Percentiles rank a stretch among this genome's conserved stretches.
Conservation (phyloP, 2,329 filamentous ascomycete genomes). For the Aspergillus hortae region DNA sequence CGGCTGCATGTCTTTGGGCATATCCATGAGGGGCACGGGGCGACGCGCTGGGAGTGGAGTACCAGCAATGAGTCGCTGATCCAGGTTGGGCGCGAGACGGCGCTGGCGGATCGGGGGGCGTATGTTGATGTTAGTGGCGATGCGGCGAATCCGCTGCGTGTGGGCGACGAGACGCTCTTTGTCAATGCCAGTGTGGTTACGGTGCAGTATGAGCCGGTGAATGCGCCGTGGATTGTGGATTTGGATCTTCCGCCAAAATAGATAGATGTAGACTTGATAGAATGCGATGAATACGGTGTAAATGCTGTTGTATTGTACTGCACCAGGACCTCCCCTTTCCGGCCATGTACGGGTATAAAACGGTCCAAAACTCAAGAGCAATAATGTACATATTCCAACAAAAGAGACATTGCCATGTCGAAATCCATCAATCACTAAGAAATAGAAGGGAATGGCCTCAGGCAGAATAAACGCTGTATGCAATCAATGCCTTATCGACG, state of each 20-base stretch:
- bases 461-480: slow-evolving; percentile 10
- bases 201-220: slow-evolving; percentile 44
- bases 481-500: slow-evolving; percentile 13
- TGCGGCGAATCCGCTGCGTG: slow-evolving; percentile 28
- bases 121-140: slow-evolving; percentile 32
- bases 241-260: slow-evolving; percentile 41
- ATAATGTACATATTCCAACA: slow-evolving; percentile 11
- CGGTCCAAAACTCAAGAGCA: slow-evolving; percentile 6
- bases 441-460: slow-evolving; percentile 3
- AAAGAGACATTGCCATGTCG: slow-evolving; percentile 4
- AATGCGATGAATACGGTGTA: neutral
- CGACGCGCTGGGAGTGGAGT: slow-evolving; percentile 31
- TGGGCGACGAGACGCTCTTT: slow-evolving; percentile 53
- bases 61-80: slow-evolving; percentile 15
- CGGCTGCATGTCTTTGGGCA: slow-evolving; percentile 61
- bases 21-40: slow-evolving; percentile 57
- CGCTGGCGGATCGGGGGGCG: slow-evolving; percentile 29
- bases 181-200: slow-evolving; percentile 58
- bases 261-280: neutral
- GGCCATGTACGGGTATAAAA: slow-evolving; percentile 6
- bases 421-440: slow-evolving; percentile 11
- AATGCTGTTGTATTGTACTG: neutral
- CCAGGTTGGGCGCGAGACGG: slow-evolving; percentile 22
- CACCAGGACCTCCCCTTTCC: slow-evolving; percentile 2
- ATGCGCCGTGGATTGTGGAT: slow-evolving; percentile 57